Evolutionary conservation across 306 rosid species (phyloP).

Genomic region (Carpinus viminea): DNA sequence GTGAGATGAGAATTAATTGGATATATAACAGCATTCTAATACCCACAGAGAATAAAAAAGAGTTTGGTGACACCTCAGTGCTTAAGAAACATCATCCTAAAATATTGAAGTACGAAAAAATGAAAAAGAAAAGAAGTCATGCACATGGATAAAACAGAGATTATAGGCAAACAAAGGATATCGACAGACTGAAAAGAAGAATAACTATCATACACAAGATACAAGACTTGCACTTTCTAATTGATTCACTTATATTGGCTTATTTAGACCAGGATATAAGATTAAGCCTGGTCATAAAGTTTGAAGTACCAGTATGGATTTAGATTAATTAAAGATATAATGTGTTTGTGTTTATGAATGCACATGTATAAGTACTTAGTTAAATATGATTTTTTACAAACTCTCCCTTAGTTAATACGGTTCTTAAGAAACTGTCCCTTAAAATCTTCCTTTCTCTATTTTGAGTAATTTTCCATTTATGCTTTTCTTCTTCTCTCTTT

Average conservation of each 20-base stretch:
- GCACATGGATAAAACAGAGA: background rate
- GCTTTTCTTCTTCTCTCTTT: background rate
- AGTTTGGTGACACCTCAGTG: conserved; percentile 11
- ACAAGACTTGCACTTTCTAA: background rate
- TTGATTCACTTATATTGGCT: background rate
- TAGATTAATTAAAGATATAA: background rate
- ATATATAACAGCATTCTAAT: conserved; percentile 3
- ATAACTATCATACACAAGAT: conserved; percentile 1
- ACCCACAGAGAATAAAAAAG: background rate
- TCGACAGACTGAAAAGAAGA: background rate
- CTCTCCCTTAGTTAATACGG: background rate
- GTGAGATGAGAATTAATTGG: background rate
- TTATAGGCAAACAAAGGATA: background rate
- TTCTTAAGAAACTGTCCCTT: background rate
- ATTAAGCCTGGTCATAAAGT: background rate
- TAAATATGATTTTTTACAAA: background rate
- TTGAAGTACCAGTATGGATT: background rate
- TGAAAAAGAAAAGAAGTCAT: background rate
- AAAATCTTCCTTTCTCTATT: background rate
- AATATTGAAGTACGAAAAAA: background rate
- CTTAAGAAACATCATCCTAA: conserved; percentile 16
- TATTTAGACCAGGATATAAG: background rate
- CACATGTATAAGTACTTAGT: background rate
- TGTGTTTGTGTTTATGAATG: background rate
- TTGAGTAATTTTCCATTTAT: background rate